Percentiles rank a stretch among this genome's conserved stretches.
These are phyloP conservation scores for Solanum dulcamara DNA, from an alignment of 257 asterid species.

Conservation along the genomic window DNA sequence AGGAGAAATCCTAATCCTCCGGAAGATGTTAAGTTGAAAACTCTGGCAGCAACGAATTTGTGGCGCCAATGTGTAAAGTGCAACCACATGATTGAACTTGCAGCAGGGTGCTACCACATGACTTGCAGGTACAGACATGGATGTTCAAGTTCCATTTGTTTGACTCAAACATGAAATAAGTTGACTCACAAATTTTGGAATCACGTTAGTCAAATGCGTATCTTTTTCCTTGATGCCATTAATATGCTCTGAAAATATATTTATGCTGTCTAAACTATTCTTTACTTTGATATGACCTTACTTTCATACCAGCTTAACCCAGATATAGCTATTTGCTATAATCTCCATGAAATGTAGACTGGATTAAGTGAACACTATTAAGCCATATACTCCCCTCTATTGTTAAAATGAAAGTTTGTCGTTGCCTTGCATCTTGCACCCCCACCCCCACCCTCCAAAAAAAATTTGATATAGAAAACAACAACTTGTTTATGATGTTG, in stretches of 20 bases:
- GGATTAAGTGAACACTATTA: not conserved
- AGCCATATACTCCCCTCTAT: not conserved
- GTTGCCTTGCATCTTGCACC: not conserved
- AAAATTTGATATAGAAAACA: not conserved
- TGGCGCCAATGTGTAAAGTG: constrained; percentile 63
- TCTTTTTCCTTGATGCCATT: not conserved
- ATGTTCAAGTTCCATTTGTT: not conserved
- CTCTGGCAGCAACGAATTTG: constrained; percentile 28
- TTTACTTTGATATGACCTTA: not conserved
- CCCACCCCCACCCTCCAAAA: not conserved
- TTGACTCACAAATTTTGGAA: not conserved
- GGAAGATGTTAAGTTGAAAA: constrained; percentile 38
- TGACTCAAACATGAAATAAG: not conserved
- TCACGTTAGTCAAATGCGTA: not conserved
- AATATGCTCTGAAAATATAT: not conserved
- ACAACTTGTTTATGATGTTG: not conserved
- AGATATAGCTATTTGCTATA: not conserved
- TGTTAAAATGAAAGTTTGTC: not conserved
- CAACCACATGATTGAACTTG: constrained; percentile 47
- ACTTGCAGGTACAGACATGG: constrained; percentile 43
- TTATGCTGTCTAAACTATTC: not conserved
- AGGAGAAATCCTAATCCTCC: constrained; percentile 18
- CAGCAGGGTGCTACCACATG: constrained; percentile 60
- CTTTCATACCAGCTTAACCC: not conserved
- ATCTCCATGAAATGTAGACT: not conserved